Base-by-base conservation (phyloP, 176 grass and related monocot species). In the Elymus sibiricus region DNA sequence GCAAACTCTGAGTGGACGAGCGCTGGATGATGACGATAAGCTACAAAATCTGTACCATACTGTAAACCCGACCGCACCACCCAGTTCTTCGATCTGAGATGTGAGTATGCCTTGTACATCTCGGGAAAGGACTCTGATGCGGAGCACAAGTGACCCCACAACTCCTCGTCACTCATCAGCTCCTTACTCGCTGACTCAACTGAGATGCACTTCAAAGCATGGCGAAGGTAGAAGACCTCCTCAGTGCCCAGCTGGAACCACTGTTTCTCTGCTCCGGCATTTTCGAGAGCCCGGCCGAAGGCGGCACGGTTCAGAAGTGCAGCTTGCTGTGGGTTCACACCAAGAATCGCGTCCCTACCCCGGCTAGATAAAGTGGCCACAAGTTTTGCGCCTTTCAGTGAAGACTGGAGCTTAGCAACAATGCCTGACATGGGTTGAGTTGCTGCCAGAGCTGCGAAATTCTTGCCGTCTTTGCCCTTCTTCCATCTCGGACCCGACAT, bases 1-100 rank as follows among this genome's bases (percentile, higher is more conserved):
- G 95, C 71, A 77, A 95, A 98, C 76, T 98, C 93, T 5, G 95
- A 92, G 44, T 93, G 95, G 25, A 98, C 71, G 1, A 98, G 73
- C 11, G 85, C 87, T 4, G 93, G 90, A 39, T 97, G 95, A 49
- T 95, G 95, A n/a, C 89, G 70, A 70, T 97, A 97, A 37, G 90
- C 95, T 14, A 95, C 86, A 39, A 89, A 95, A 78, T 97, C 85
- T 3, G 81, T 72, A 7, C 93, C 92, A 39, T 97, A 94, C 85
- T 89, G 90, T 28, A 88, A 66, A 1, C 92, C 92, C 0, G 76
- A 81, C 47, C 59, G 78, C 2, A 95, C 90, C 19, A 95, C 92
- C 95, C 92, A 97, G 38, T 95, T 95, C 83, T 95, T 97, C 1
- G 53, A 26, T 6, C 93, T 86, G 14, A 97, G 79, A 86, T 97